phyloP scores from a whole-genome alignment of 2,329 filamentous ascomycete genomes.

The Purpureocillium lavendulum region DNA sequence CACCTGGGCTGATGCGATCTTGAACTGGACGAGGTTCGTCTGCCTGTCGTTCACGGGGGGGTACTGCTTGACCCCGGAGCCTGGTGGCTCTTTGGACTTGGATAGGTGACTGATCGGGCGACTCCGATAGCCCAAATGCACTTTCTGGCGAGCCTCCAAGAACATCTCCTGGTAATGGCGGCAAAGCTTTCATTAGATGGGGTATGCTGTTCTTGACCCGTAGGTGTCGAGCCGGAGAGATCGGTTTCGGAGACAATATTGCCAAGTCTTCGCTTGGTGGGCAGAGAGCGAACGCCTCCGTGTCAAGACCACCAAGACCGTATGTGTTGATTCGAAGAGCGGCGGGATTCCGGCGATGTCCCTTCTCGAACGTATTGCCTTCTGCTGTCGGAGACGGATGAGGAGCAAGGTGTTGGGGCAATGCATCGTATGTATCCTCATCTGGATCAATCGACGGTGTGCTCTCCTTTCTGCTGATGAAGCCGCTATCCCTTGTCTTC shows the following conservation, averaged over 20 bases:
- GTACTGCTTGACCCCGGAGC: not conserved
- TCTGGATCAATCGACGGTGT: not conserved
- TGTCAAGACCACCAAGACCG: slow-evolving; percentile 4
- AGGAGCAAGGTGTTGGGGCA: not conserved
- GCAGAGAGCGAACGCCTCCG: slow-evolving; percentile 1
- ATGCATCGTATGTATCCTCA: not conserved
- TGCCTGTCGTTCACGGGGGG: not conserved
- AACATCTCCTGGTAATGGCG: slow-evolving; percentile 30
- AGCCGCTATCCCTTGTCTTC: slow-evolving; percentile 9
- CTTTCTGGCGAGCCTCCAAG: not conserved
- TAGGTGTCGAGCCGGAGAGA: slow-evolving; percentile 35
- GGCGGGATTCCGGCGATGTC: slow-evolving; percentile 18
- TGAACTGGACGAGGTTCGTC: not conserved
- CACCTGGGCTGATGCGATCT: too few species aligned
- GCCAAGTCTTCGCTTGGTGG: slow-evolving; percentile 12
- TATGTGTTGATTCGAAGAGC: slow-evolving; percentile 12
- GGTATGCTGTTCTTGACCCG: slow-evolving; percentile 41
- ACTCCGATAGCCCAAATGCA: too few species aligned
- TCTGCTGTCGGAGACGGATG: slow-evolving; percentile 2
- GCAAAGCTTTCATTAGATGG: slow-evolving; percentile 43
- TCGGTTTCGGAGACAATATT: slow-evolving; percentile 38
- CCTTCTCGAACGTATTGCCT: slow-evolving; percentile 4
- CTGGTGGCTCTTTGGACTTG: too few species aligned
- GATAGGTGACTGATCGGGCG: too few species aligned
- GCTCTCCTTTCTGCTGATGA: not conserved